Evolutionary conservation across 2,329 filamentous ascomycete genomes (phyloP).

Genomic region (Basipetospora sp.): DNA sequence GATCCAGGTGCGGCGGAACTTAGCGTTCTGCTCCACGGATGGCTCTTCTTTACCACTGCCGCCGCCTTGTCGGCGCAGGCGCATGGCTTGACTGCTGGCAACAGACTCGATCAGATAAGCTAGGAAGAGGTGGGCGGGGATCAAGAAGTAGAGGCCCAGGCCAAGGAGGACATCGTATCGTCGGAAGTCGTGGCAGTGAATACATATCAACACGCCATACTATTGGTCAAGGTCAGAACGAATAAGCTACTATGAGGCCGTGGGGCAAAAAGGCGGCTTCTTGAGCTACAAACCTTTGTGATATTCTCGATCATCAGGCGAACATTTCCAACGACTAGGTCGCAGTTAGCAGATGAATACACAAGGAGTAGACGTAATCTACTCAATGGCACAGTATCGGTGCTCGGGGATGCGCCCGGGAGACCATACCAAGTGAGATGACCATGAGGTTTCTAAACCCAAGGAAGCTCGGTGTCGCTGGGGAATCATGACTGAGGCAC

Average conservation of each 20-base stretch:
- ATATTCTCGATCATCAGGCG: slow-evolving; percentile 93
- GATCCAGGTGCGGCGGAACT: slow-evolving; percentile 64
- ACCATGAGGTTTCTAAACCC: slow-evolving; percentile 96
- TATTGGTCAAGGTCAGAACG: slow-evolving; percentile 22
- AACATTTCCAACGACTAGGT: slow-evolving; percentile 73
- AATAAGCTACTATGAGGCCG: too few species aligned
- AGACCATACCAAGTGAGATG: slow-evolving; percentile 57
- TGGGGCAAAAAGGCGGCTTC: neutral
- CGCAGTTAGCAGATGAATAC: neutral
- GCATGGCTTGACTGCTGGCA: slow-evolving; percentile 65
- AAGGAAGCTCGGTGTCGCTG: slow-evolving; percentile 64
- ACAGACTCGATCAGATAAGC: slow-evolving; percentile 80
- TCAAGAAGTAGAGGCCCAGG: slow-evolving; percentile 64
- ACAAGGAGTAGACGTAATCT: neutral
- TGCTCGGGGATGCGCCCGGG: neutral
- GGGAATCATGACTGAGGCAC: slow-evolving; percentile 71
- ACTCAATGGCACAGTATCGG: neutral
- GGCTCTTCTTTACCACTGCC: slow-evolving; percentile 31
- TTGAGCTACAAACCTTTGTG: slow-evolving; percentile 51
- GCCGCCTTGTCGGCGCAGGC: slow-evolving; percentile 40
- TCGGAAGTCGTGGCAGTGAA: slow-evolving; percentile 78
- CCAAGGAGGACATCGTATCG: slow-evolving; percentile 63
- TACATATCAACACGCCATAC: slow-evolving; percentile 90
- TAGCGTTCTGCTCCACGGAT: slow-evolving; percentile 45
- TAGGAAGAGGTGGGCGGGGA: slow-evolving; percentile 79